Evolutionary conservation across 2,329 filamentous ascomycete genomes (phyloP).

Genomic region (Cryoendolithus antarcticus): DNA sequence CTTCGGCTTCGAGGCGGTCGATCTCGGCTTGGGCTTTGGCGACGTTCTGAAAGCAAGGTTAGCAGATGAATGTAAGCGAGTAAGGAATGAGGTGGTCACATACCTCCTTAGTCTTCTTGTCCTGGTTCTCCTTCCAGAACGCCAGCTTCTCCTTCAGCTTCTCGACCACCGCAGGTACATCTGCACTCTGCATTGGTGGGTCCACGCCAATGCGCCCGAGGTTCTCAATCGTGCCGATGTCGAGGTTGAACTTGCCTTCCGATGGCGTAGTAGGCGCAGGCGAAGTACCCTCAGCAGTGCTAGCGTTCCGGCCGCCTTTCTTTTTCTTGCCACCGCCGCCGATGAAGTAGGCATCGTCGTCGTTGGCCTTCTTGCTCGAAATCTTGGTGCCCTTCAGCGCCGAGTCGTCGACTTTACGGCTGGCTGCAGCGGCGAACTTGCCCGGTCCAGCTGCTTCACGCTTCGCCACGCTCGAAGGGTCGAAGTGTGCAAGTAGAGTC

Average conservation of each 20-base stretch:
- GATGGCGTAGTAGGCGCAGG: too few relatives aligned
- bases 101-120: conserved; percentile 80
- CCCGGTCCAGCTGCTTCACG: conserved; percentile 53
- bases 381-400: conserved; percentile 75
- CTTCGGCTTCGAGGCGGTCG: conserved; percentile 65
- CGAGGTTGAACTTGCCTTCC: conserved; percentile 64
- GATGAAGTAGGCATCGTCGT: conserved; percentile 73
- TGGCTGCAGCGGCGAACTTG: conserved; percentile 65
- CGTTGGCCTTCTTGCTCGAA: conserved; percentile 65
- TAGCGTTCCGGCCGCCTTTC: conserved; percentile 60
- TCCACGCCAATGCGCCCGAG: conserved; percentile 74
- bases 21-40: conserved; percentile 95
- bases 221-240: conserved; percentile 83
- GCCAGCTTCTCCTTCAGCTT: conserved; percentile 87
- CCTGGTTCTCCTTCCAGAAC: conserved; percentile 84
- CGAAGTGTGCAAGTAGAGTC: conserved; percentile 80
- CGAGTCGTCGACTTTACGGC: conserved; percentile 74
- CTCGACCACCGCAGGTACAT: conserved; percentile 68
- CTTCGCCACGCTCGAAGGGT: conserved; percentile 52
- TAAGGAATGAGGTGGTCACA: conserved; percentile 4
- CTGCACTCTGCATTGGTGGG: conserved; percentile 72
- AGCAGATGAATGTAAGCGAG: not conserved
- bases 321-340: conserved; percentile 67
- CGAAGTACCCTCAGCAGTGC: conserved; percentile 35
- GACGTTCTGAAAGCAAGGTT: conserved; percentile 57